These are phyloP conservation scores for Psilocybe subaeruginosa DNA, from an alignment of 768 basidiomycete genomes.

Conservation along the genomic window DNA sequence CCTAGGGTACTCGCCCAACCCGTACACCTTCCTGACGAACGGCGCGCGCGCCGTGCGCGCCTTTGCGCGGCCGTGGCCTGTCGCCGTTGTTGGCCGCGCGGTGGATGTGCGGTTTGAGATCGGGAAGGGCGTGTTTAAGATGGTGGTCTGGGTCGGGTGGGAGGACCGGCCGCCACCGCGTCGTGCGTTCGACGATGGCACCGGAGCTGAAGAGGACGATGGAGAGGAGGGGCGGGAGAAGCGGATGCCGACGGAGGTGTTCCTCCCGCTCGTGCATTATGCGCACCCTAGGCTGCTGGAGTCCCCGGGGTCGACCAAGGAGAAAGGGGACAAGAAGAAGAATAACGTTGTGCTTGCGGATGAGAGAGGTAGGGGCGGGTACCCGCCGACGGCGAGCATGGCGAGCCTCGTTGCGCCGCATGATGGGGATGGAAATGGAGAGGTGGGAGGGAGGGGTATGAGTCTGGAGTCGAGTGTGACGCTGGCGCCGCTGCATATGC, in stretches of 20 bases:
- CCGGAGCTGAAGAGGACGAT: constrained; percentile 24
- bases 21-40: constrained; percentile 77
- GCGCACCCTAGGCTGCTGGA: constrained; percentile 46
- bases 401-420: background rate
- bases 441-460: background rate
- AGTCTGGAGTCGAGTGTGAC: background rate
- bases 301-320: constrained; percentile 5
- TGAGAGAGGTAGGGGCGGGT: background rate
- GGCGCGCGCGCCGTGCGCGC: constrained; percentile 86
- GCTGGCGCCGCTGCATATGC: background rate
- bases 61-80: constrained; percentile 84
- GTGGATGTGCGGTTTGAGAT: constrained; percentile 78
- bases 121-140: constrained; percentile 65
- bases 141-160: constrained; percentile 62
- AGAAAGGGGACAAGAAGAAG: constrained; percentile 1
- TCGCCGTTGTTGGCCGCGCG: constrained; percentile 71
- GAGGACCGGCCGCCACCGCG: constrained; percentile 27
- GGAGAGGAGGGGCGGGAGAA: constrained; percentile 35
- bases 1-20: constrained; percentile 41
- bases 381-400: background rate
- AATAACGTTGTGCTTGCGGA: background rate
- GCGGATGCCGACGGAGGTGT: constrained; percentile 83
- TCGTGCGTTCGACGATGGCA: too few relatives aligned
- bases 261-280: constrained; percentile 88
- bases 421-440: background rate